Percentiles rank a stretch among this genome's conserved stretches.
Conservation (phyloP, 108 stramenopile species). For the Mayamaea pseudoterrestris region DNA sequence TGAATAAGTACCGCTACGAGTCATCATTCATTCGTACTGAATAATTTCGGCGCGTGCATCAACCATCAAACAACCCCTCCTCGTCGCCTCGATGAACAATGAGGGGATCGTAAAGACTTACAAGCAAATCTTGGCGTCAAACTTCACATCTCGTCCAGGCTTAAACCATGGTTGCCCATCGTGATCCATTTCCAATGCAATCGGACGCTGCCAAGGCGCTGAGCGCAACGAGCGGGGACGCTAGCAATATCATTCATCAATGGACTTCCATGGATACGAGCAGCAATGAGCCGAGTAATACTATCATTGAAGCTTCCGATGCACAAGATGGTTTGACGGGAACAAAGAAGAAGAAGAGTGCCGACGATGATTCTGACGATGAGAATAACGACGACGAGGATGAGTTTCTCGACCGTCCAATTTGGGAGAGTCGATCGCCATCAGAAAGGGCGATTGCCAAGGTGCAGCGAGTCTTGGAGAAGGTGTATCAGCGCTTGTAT, state of each 20-base stretch:
- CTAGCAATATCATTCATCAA: background rate
- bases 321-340: constrained; percentile 3
- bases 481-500: constrained; percentile 64
- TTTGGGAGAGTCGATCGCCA: constrained; percentile 34
- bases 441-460: constrained; percentile 25
- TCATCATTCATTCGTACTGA: no score
- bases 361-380: constrained; percentile 5
- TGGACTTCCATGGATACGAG: constrained; percentile 21
- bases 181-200: constrained; percentile 73
- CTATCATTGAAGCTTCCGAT: constrained; percentile 3
- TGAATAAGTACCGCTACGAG: no score
- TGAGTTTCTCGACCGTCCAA: constrained; percentile 46
- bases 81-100: no score
- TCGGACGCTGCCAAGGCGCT: constrained; percentile 56
- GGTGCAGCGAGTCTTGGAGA: constrained; percentile 21
- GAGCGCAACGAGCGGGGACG: constrained; percentile 15
- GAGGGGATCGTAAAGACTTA: no score
- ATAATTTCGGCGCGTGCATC: no score
- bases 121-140: no score
- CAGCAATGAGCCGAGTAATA: constrained; percentile 16
- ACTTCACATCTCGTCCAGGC: no score
- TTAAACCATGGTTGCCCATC: background rate
- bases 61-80: no score
- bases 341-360: constrained; percentile 1
- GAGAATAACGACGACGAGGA: constrained; percentile 24